Base-by-base conservation (phyloP, 331 rosid genomes). In the Rhamnella rubrinervis region DNA sequence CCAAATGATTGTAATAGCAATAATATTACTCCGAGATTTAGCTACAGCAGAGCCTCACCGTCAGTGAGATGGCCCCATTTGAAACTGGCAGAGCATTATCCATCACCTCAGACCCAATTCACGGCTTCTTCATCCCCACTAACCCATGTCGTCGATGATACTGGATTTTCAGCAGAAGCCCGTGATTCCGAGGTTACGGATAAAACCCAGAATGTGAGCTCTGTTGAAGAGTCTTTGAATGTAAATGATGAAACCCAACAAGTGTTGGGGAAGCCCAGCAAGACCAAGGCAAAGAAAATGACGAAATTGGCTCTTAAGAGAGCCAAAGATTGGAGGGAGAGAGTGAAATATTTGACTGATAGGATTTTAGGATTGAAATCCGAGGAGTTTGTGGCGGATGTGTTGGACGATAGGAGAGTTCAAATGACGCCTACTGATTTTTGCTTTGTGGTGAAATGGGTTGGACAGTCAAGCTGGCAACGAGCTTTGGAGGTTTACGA, bases 401-500 rank as follows among this genome's bases (percentile, higher is more conserved):
- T 93, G 59, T 81, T 93, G 83, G 92, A 88, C 73, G 95, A 88
- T 4, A 71, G 87, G 60, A 83, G 73, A 66, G 90, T 85, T 76
- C 90, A 88, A 73, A 85, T 93, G 96, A 93, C 97, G 1, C 96
- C 96, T 1, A 87, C 88, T 14, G 98, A 88, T 77, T 93, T 80
- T 41, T 93, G 96, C 88, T 88, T 93, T 65, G 92, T 90, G 83
- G 97, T 93, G 20, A 93, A 93, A 75, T 90, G 87, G 78, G 97
- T 93, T 3, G 98, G 97, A 19, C 88, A 74, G 63, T 61, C 68
- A 5, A 84, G 77, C 63, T 93, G 98, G 98, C 96, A 93, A 12
- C 90, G 97, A 0, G 97, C 87, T 0, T 85, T 90, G 78, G 98
- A 93, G 84, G 96, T 93, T n/a, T 93, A 90, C 19, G 97, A 93